Percentiles rank a stretch among this genome's conserved stretches.
Evolutionary conservation across 257 asterid genomes (phyloP).

Genomic region (Anisodus tanguticus): DNA sequence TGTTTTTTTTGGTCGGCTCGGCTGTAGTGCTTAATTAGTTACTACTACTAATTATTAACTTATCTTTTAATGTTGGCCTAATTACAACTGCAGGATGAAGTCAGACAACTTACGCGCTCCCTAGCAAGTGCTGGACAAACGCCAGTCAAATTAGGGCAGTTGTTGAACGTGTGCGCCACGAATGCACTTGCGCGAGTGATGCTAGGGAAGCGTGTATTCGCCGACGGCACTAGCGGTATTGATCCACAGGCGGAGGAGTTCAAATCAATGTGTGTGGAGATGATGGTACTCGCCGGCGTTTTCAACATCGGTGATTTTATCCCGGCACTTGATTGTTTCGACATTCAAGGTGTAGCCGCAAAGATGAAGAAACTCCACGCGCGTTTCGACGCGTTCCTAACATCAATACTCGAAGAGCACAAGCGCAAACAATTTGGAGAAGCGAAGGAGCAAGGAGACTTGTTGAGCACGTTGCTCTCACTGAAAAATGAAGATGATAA

Average conservation of each 20-base stretch:
- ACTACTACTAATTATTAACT: too few species aligned
- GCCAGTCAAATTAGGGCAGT: conserved; percentile 55
- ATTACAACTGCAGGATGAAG: conserved; percentile 61
- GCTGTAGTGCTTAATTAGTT: too few species aligned
- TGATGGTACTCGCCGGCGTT: conserved; percentile 78
- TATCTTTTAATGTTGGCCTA: too few species aligned
- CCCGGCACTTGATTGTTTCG: conserved; percentile 68
- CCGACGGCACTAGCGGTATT: conserved; percentile 52
- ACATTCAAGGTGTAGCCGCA: conserved; percentile 69
- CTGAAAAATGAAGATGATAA: conserved; percentile 55
- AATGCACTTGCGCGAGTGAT: conserved; percentile 74
- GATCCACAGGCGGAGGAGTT: conserved; percentile 83
- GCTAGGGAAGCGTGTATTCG: conserved; percentile 73
- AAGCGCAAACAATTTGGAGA: conserved; percentile 35
- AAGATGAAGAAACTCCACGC: conserved; percentile 86
- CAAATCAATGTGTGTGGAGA: conserved; percentile 79
- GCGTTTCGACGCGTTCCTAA: conserved; percentile 72
- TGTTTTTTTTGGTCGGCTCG: too few species aligned
- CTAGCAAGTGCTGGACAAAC: conserved; percentile 48
- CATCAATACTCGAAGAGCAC: conserved; percentile 60
- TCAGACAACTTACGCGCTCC: conserved; percentile 50
- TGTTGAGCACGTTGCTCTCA: conserved; percentile 61
- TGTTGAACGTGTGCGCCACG: conserved; percentile 69
- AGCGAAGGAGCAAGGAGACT: conserved; percentile 39
- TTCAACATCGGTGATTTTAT: conserved; percentile 91